A percentile compares a stretch with the other conserved stretches of the same genome.
Conservation (phyloP, 1,284 basidiomycete genomes). For the Anthracocystis setariae region DNA sequence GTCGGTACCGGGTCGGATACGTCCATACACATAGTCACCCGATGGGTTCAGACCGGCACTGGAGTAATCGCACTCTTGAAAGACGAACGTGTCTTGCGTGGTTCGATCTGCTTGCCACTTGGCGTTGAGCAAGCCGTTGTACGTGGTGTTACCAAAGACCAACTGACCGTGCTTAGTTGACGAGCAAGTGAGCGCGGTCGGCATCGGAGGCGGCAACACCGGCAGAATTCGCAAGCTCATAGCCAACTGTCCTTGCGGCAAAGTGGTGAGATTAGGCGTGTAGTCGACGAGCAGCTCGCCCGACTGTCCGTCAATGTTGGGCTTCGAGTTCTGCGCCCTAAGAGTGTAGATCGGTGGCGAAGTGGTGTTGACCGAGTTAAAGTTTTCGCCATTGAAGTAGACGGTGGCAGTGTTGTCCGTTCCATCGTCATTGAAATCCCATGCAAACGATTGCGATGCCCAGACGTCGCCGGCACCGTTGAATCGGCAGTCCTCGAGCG, state of each 20-base stretch:
- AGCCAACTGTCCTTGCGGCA: not conserved
- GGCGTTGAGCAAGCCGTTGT: constrained; percentile 22
- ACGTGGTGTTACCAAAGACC: constrained; percentile 25
- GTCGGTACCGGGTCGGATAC: constrained; percentile 22
- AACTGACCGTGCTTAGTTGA: constrained; percentile 9
- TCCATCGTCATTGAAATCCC: constrained; percentile 5
- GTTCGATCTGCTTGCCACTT: constrained; percentile 13
- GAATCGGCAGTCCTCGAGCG: constrained; percentile 20
- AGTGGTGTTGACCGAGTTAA: constrained; percentile 6
- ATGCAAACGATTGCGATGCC: constrained; percentile 25
- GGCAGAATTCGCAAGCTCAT: not conserved
- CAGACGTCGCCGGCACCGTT: constrained; percentile 20
- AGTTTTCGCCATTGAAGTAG: constrained; percentile 26
- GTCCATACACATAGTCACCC: constrained; percentile 18
- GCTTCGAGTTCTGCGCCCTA: constrained; percentile 1
- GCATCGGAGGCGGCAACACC: constrained; percentile 4
- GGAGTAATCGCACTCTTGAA: constrained; percentile 34
- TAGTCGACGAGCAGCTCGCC: constrained; percentile 18
- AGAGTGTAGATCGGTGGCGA: constrained; percentile 11
- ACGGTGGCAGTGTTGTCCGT: not conserved
- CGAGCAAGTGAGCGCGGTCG: constrained; percentile 12
- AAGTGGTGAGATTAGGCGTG: constrained; percentile 19
- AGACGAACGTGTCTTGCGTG: constrained; percentile 22
- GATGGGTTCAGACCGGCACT: constrained; percentile 8
- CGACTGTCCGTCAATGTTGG: constrained; percentile 8